Evolutionary conservation across 116 monocot species (phyloP).

Genomic region (Iris pallida): DNA sequence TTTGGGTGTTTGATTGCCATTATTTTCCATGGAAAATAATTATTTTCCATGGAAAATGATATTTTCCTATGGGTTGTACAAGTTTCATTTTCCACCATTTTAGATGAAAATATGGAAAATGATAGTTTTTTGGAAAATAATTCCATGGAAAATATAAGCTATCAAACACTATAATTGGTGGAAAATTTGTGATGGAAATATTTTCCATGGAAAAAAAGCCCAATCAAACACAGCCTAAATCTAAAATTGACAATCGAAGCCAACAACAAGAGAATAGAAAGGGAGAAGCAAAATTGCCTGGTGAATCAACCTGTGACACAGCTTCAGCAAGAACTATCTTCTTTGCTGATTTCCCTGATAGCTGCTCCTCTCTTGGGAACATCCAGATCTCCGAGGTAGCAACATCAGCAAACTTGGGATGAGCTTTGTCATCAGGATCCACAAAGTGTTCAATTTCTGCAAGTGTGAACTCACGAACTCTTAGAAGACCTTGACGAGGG

Average conservation of each 20-base stretch:
- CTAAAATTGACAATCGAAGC: neutral
- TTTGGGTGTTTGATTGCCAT: no score
- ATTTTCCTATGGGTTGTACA: no score
- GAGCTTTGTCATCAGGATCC: constrained; percentile 92
- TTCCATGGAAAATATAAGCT: no score
- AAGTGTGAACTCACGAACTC: constrained; percentile 87
- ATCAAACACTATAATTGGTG: no score
- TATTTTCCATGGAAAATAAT: no score
- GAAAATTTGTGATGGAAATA: no score
- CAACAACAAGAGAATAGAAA: neutral
- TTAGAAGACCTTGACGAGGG: constrained; percentile 91
- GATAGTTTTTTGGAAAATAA: no score
- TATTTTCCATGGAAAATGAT: no score
- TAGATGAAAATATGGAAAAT: no score
- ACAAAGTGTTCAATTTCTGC: constrained; percentile 96
- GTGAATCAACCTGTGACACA: constrained; percentile 59
- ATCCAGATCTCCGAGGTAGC: constrained; percentile 77
- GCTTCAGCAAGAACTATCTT: constrained; percentile 60
- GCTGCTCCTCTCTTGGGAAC: constrained; percentile 84
- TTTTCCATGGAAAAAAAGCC: no score
- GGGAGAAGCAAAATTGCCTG: neutral
- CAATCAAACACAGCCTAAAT: no score
- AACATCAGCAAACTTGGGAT: constrained; percentile 86
- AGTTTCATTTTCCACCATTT: no score
- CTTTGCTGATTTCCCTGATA: constrained; percentile 55